A percentile compares a stretch with the other conserved stretches of the same genome.
phyloP scores from a whole-genome alignment of 495 filamentous ascomycete genomes.

The Neurospora sublineolata region DNA sequence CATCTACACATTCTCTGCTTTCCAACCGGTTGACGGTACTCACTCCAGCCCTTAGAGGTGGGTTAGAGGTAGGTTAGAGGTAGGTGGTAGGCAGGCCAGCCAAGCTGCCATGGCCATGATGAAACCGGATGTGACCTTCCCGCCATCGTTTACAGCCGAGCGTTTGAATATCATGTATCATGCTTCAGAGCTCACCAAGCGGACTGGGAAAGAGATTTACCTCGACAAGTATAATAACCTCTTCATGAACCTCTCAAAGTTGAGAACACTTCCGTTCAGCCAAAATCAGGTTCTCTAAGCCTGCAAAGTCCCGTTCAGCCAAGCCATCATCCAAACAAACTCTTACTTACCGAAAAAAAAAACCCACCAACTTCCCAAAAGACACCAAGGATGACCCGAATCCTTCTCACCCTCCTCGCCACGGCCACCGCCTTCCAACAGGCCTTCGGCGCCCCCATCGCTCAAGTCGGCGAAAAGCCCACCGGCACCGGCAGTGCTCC shows the following conservation, averaged over 20 bases:
- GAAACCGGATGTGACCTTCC: neutral
- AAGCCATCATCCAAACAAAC: neutral
- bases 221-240: neutral
- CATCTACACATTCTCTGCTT: neutral
- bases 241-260: neutral
- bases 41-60: neutral
- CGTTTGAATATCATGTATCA: neutral
- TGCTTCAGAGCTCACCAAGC: neutral
- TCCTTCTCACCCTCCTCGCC: constrained; percentile 8
- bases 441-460: constrained; percentile 5
- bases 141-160: neutral
- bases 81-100: neutral
- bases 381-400: constrained; percentile 10
- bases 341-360: neutral
- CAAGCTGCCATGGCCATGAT: neutral
- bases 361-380: neutral
- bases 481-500: neutral
- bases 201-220: neutral
- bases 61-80: neutral
- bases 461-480: constrained; percentile 2
- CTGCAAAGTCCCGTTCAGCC: neutral
- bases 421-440: constrained; percentile 10
- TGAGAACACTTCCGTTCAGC: neutral
- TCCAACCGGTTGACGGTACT: neutral
- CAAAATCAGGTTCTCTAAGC: neutral